Conservation (phyloP, 2,329 filamentous ascomycete genomes). For the Pseudohalonectria lignicola region DNA sequence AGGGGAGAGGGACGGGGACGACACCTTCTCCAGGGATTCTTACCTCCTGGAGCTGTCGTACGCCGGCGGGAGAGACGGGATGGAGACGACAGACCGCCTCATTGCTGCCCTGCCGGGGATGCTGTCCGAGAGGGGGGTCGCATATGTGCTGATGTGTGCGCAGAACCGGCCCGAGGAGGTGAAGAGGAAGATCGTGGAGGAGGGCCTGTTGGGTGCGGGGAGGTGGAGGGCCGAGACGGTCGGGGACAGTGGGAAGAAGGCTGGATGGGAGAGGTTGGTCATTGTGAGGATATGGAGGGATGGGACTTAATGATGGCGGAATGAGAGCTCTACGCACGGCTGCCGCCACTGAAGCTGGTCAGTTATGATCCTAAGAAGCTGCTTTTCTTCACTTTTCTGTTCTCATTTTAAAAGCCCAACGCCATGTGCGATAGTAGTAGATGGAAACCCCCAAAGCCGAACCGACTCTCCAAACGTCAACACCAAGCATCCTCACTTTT, state of each 20-base stretch:
- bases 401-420: neutral
- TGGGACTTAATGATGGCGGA: slow-evolving; percentile 3
- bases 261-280: slow-evolving; percentile 89
- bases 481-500: too few relatives aligned
- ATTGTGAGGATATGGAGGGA: slow-evolving; percentile 74
- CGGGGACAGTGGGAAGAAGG: slow-evolving; percentile 72
- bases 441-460: too few relatives aligned
- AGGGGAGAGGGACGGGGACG: neutral
- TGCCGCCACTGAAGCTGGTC: too few relatives aligned
- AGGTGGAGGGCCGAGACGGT: slow-evolving; percentile 70
- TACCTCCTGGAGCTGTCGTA: slow-evolving; percentile 78
- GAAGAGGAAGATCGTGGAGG: slow-evolving; percentile 15
- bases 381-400: too few relatives aligned
- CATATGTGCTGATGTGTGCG: slow-evolving; percentile 81
- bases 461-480: too few relatives aligned
- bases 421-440: neutral
- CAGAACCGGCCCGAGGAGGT: slow-evolving; percentile 66
- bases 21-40: slow-evolving; percentile 65
- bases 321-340: too few relatives aligned
- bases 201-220: slow-evolving; percentile 8
- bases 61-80: slow-evolving; percentile 79
- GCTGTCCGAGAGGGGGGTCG: slow-evolving; percentile 59
- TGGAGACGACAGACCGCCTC: slow-evolving; percentile 83
- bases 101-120: slow-evolving; percentile 56
- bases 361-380: too few relatives aligned